A percentile compares a stretch with the other conserved stretches of the same genome.
phyloP scores from a whole-genome alignment of 352 stramenopile species.

The Aphanomyces cochlioides region DNA sequence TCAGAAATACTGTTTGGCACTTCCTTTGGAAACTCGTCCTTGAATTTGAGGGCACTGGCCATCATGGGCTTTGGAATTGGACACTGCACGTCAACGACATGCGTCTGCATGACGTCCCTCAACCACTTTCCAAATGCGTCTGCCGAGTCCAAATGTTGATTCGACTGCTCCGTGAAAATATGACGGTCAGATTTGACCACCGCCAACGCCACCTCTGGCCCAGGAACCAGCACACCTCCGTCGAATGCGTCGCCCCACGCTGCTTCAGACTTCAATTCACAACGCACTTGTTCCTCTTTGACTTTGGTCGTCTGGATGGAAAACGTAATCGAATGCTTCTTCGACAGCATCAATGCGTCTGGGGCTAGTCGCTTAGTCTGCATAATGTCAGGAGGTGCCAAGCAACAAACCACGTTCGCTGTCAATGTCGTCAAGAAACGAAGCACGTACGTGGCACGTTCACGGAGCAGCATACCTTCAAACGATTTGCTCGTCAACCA shows the following conservation, averaged over 20 bases:
- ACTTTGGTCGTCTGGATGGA: conserved; percentile 38
- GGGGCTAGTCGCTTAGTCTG: conserved; percentile 31
- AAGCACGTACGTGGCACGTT: conserved; percentile 69
- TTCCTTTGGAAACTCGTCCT: not conserved
- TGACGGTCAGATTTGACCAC: conserved; percentile 31
- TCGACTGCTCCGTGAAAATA: conserved; percentile 6
- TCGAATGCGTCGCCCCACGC: conserved; percentile 32
- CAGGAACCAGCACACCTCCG: conserved; percentile 30
- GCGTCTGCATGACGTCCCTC: not conserved
- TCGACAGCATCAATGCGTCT: conserved; percentile 27
- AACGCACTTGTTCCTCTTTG: conserved; percentile 34
- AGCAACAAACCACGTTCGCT: conserved; percentile 48
- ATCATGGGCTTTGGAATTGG: conserved; percentile 2
- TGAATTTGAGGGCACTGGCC: not conserved
- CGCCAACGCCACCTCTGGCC: conserved; percentile 42
- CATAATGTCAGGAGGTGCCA: conserved; percentile 41
- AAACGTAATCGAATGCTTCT: conserved; percentile 40
- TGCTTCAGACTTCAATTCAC: conserved; percentile 17
- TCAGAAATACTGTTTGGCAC: not conserved
- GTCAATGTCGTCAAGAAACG: conserved; percentile 59
- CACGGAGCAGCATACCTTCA: conserved; percentile 40
- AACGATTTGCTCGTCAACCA: conserved; percentile 58
- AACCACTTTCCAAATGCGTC: conserved; percentile 17
- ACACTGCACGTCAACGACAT: not conserved
- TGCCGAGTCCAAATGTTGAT: not conserved